Evolutionary conservation across 148 eudicot species (phyloP).

Genomic region (Fallopia convolvulus): DNA sequence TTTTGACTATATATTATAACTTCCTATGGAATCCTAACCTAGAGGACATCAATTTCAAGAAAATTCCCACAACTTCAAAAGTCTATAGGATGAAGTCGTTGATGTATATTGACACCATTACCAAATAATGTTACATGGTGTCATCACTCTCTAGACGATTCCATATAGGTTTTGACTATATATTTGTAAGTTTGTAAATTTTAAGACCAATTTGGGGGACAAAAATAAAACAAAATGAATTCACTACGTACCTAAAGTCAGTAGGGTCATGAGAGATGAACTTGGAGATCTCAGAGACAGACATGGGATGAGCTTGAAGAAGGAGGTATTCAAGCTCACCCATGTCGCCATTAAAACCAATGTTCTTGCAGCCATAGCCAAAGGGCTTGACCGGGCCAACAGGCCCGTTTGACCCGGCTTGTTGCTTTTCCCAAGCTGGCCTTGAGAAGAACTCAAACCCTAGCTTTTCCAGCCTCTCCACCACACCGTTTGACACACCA

Average conservation of each 20-base stretch:
- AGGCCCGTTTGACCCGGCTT: slow-evolving; percentile 1
- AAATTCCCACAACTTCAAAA: background rate
- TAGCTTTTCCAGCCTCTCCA: slow-evolving; percentile 29
- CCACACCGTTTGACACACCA: slow-evolving; percentile 32
- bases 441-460: slow-evolving; percentile 38
- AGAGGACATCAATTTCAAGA: background rate
- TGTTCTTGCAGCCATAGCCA: slow-evolving; percentile 50
- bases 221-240: no score
- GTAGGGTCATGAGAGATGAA: slow-evolving; percentile 38
- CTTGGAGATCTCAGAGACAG: slow-evolving; percentile 21
- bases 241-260: background rate
- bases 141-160: background rate
- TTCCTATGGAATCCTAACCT: background rate
- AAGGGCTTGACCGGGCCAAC: slow-evolving; percentile 43
- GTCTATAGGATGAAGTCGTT: background rate
- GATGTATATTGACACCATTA: background rate
- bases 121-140: background rate
- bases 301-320: slow-evolving; percentile 18
- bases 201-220: no score
- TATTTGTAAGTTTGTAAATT: no score
- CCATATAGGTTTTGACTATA: no score
- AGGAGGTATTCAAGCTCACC: slow-evolving; percentile 57
- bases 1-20: no score
- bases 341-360: slow-evolving; percentile 46
- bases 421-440: slow-evolving; percentile 30